phyloP scores from a whole-genome alignment of 768 basidiomycete genomes.

The Lactarius tabidus region DNA sequence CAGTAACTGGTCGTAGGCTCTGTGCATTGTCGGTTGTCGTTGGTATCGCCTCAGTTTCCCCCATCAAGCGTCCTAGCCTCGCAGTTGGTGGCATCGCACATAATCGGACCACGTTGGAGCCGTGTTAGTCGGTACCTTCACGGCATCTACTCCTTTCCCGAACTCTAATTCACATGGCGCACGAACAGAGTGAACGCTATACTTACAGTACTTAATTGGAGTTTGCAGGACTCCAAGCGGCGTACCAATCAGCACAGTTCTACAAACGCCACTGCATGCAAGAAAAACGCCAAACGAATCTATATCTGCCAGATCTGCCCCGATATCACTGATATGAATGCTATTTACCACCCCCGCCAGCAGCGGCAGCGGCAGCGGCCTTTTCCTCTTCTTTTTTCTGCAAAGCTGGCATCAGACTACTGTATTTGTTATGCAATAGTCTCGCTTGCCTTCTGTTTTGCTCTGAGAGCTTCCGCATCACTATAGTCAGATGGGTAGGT shows the following conservation, averaged over 20 bases:
- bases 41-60: not conserved
- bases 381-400: constrained; percentile 35
- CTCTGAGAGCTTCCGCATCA: constrained; percentile 69
- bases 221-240: not conserved
- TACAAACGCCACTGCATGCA: not conserved
- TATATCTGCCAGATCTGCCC: constrained; percentile 25
- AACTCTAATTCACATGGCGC: constrained; percentile 7
- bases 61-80: not conserved
- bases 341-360: constrained; percentile 30
- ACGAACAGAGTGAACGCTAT: not conserved
- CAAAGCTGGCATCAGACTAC: constrained; percentile 2
- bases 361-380: constrained; percentile 24
- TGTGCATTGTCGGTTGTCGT: constrained; percentile 12
- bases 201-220: not conserved
- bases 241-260: not conserved
- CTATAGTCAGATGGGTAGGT: constrained; percentile 39
- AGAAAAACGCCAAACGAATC: constrained; percentile 6
- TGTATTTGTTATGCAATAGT: not conserved
- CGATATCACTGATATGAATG: constrained; percentile 1
- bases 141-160: not conserved
- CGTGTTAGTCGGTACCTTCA: not conserved
- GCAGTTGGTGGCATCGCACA: constrained; percentile 2
- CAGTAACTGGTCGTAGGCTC: constrained; percentile 8
- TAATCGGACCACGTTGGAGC: not conserved
- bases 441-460: constrained; percentile 69